These are phyloP conservation scores for Suillus decipiens DNA, from an alignment of 768 basidiomycete species.

Conservation along the genomic window DNA sequence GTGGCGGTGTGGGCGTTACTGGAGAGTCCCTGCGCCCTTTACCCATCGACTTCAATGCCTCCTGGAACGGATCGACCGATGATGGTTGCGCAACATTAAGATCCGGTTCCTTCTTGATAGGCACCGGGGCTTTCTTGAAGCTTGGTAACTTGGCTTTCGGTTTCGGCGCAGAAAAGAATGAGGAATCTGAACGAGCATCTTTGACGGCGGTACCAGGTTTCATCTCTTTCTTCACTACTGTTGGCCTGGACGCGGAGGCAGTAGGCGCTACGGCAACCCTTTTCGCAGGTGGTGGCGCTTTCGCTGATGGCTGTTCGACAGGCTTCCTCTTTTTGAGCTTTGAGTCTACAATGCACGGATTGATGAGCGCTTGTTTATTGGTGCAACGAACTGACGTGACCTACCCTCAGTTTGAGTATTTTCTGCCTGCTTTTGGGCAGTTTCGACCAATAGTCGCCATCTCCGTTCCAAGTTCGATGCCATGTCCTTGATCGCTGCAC, in stretches of 20 bases:
- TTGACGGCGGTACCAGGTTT: constrained; percentile 48
- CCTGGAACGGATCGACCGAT: constrained; percentile 79
- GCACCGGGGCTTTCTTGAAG: constrained; percentile 75
- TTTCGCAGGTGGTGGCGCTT: constrained; percentile 61
- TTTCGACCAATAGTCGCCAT: constrained; percentile 70
- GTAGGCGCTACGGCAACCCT: constrained; percentile 51
- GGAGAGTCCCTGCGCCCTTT: constrained; percentile 65
- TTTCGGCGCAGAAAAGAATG: constrained; percentile 87
- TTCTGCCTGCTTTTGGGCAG: constrained; percentile 46
- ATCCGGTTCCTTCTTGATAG: constrained; percentile 53
- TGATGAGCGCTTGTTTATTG: constrained; percentile 26
- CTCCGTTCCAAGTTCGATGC: constrained; percentile 83
- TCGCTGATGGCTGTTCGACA: constrained; percentile 47
- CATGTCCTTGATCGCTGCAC: constrained; percentile 91
- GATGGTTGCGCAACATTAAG: constrained; percentile 73
- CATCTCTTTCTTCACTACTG: constrained; percentile 60
- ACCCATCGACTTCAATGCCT: constrained; percentile 75
- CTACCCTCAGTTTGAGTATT: constrained; percentile 63
- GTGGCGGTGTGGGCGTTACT: constrained; percentile 58
- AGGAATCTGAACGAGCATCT: constrained; percentile 83
- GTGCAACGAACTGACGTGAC: constrained; percentile 55
- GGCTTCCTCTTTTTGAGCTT: constrained; percentile 78
- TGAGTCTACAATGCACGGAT: constrained; percentile 39
- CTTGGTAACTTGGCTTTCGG: constrained; percentile 81
- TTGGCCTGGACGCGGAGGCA: constrained; percentile 27